Base-by-base conservation (phyloP, 305 asterid genomes). In the Coffea humblotiana region DNA sequence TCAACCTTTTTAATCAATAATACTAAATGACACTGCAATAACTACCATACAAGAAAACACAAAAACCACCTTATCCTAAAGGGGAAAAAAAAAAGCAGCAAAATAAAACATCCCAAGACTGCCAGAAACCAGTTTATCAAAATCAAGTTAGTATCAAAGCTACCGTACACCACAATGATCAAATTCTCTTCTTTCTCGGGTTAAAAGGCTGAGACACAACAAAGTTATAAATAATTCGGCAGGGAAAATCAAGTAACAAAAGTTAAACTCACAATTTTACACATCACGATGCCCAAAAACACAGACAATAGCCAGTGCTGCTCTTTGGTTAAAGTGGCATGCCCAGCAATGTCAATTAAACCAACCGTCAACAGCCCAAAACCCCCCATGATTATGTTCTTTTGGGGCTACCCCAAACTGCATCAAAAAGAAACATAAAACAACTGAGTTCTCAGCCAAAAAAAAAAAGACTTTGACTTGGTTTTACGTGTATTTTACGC, bases 211-310 rank as follows among this genome's bases (percentile, higher is more conserved):
- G 71, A 14, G 6, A 48, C 80, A 69, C 25, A 37, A 12, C 18
- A 64, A 16, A 9, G 67, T 40, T 8, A 29, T 48, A 37, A 56
- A 65, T 60, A 60, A 23, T 5, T 5, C n/a, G 65, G 25, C 8
- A 1, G 12, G 3, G 45, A 52, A 11, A 61, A 71, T 40, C 12
- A 58, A 63, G 75, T 3, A 54, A 54, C 61, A 71, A 69, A 72
- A 19, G 23, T 16, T 72, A 32, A 2, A 83, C 97, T 90, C 85
- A 96, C 99, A 84, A 86, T 87, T 81, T 88, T 96, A 91, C 98
- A 96, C 95, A 96, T 96, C 72, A 92, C 73, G 82, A 96, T 85
- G 77, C 99, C 99, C 51, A 77, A 82, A 76, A 91, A 87, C 49
- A 89, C 85, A 74, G 95, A 92, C 48, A 90, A 82, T 29, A 96